Evolutionary conservation across 257 asterid genomes (phyloP), one percentile per base, ranked within the genome.

Genomic region (Salvia hispanica): DNA sequence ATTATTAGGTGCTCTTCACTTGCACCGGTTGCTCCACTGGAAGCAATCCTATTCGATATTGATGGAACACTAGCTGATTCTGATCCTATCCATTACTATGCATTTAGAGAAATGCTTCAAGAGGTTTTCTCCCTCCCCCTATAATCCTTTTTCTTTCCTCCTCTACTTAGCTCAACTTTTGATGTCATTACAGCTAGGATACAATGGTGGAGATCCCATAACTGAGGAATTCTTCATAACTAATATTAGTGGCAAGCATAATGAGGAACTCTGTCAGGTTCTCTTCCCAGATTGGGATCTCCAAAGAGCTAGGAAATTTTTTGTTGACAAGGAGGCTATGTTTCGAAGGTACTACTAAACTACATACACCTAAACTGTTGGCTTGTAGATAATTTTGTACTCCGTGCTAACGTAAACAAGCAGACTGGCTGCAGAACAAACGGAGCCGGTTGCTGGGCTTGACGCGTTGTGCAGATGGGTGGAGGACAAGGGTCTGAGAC

Each of bases 51-150:
- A 51, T 91, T 91, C 25, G 97, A 91, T 66, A 86, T 91, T 40
- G 97, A 91, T 80, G 97, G 59, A 53, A 91, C 97, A 0, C 75
- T 88, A 6, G 82, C 84, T 44, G 95, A 91, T 80, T 88, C 97
- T 0, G 97, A 88, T 82, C 95, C 96, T 45, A 61, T 88, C 72
- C 97, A 86, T 77, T 85, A 83, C 74, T 59, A 83, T 55, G 95
- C 97, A 77, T 88, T 86, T 73, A 79, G 84, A 63, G 89, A 86
- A 79, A 88, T 91, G 97, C 92, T 91, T 82, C 95, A 81, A 85
- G 96, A 88, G 92, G 95, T 91, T 56, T 18, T 4, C 13, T 66
- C 6, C 4, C 51, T 18, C 43, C 31, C 12, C 11, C 21, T 18
- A 18, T 18, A 18, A 18, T 18, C 21, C 21, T 18, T 18, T 18